Percentiles rank a stretch among this genome's conserved stretches.
phyloP scores from a whole-genome alignment of 2,329 filamentous ascomycete genomes.

The Sporothrix mexicana region DNA sequence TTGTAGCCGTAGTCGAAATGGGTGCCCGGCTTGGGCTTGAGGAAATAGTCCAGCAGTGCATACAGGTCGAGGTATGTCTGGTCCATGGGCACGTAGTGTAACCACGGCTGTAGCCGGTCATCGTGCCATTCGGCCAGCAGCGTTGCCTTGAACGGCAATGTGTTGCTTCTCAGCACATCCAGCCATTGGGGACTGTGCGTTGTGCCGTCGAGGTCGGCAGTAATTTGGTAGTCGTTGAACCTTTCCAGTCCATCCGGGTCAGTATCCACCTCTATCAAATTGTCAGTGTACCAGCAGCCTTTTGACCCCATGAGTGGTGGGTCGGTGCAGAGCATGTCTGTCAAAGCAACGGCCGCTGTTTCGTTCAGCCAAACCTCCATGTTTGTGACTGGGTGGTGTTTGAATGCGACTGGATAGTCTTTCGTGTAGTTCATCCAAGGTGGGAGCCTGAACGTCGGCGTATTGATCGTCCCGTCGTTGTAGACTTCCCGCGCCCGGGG shows the following conservation, averaged over 20 bases:
- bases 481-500: constrained; percentile 60
- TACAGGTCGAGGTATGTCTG: constrained; percentile 71
- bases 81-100: constrained; percentile 74
- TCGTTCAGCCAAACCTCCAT: constrained; percentile 50
- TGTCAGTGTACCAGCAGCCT: constrained; percentile 16
- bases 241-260: constrained; percentile 35
- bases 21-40: constrained; percentile 48
- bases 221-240: constrained; percentile 64
- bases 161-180: constrained; percentile 66
- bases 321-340: constrained; percentile 47
- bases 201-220: constrained; percentile 73
- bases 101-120: constrained; percentile 69
- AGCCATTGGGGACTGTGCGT: constrained; percentile 66
- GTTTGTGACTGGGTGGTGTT: constrained; percentile 42
- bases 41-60: constrained; percentile 68
- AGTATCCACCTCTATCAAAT: background rate
- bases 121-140: constrained; percentile 79
- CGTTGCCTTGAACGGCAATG: constrained; percentile 71
- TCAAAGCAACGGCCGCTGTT: constrained; percentile 54
- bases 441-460: constrained; percentile 58
- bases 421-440: background rate
- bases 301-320: background rate
- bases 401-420: constrained; percentile 50
- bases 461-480: constrained; percentile 43
- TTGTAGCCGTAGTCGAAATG: constrained; percentile 45